These are phyloP conservation scores for Somion occarium DNA, from an alignment of 1,284 basidiomycete genomes.

Conservation along the genomic window DNA sequence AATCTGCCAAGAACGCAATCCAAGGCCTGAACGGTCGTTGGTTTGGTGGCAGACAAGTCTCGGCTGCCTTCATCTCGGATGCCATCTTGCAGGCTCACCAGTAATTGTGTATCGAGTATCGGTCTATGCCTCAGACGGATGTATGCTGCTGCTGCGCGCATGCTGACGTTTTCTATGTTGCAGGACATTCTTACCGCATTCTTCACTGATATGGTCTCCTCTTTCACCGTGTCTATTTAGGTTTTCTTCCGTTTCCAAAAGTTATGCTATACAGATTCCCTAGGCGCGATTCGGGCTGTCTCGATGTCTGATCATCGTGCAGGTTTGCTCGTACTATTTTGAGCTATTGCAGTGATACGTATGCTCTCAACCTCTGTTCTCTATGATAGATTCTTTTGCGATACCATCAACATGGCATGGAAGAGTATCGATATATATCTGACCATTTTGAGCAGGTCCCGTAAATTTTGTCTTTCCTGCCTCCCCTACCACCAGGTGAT, in stretches of 20 bases:
- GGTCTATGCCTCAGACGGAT: neutral
- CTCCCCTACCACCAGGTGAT: neutral
- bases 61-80: slow-evolving; percentile 84
- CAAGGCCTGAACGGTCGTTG: slow-evolving; percentile 91
- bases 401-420: neutral
- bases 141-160: slow-evolving; percentile 11
- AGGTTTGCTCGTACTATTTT: slow-evolving; percentile 1
- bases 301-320: neutral
- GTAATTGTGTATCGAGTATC: slow-evolving; percentile 29
- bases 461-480: neutral
- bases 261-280: slow-evolving; percentile 3
- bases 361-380: neutral
- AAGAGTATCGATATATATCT: neutral
- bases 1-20: slow-evolving; percentile 79
- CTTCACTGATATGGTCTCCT: slow-evolving; percentile 6
- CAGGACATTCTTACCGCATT: slow-evolving; percentile 8
- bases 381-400: slow-evolving; percentile 3
- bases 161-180: slow-evolving; percentile 9
- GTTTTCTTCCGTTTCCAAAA: slow-evolving; percentile 10
- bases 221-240: slow-evolving; percentile 10
- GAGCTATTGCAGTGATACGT: neutral
- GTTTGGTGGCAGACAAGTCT: slow-evolving; percentile 89
- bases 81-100: slow-evolving; percentile 90
- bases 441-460: slow-evolving; percentile 3
- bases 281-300: neutral